A percentile compares a stretch with the other conserved stretches of the same genome.
phyloP scores from a whole-genome alignment of 306 rosid genomes.

The Biancaea sappan region DNA sequence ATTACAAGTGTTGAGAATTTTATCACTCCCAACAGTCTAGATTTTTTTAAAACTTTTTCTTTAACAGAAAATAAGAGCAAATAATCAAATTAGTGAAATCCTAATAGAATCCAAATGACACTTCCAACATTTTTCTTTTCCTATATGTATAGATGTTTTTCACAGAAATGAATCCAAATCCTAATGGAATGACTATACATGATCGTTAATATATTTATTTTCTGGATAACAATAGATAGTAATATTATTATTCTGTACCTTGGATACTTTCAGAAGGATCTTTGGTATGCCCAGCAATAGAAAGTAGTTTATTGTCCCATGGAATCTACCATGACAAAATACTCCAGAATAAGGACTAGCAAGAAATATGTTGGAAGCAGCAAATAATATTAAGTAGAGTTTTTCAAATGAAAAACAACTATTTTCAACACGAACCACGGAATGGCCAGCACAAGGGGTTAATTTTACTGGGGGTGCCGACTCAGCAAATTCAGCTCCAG shows the following conservation, averaged over 20 bases:
- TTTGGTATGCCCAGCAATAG: slow-evolving; percentile 86
- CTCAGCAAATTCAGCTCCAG: slow-evolving; percentile 52
- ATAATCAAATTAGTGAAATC: background rate
- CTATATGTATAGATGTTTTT: background rate
- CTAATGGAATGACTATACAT: slow-evolving; percentile 16
- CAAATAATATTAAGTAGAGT: background rate
- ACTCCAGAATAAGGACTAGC: slow-evolving; percentile 12
- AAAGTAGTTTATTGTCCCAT: slow-evolving; percentile 80
- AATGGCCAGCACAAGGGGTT: slow-evolving; percentile 89
- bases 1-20: background rate
- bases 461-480: slow-evolving; percentile 55
- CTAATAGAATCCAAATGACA: slow-evolving; percentile 7
- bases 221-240: background rate
- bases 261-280: slow-evolving; percentile 80
- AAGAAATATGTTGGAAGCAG: slow-evolving; percentile 17
- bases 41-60: background rate
- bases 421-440: slow-evolving; percentile 66
- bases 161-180: slow-evolving; percentile 27
- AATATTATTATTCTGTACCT: slow-evolving; percentile 46
- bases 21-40: slow-evolving; percentile 18
- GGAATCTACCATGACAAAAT: slow-evolving; percentile 54
- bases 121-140: slow-evolving; percentile 16
- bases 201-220: background rate
- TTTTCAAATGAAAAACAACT: background rate
- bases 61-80: background rate